A percentile compares a stretch with the other conserved stretches of the same genome.
Conservation (phyloP, 2,329 filamentous ascomycete genomes). For the Colletotrichum truncatum region DNA sequence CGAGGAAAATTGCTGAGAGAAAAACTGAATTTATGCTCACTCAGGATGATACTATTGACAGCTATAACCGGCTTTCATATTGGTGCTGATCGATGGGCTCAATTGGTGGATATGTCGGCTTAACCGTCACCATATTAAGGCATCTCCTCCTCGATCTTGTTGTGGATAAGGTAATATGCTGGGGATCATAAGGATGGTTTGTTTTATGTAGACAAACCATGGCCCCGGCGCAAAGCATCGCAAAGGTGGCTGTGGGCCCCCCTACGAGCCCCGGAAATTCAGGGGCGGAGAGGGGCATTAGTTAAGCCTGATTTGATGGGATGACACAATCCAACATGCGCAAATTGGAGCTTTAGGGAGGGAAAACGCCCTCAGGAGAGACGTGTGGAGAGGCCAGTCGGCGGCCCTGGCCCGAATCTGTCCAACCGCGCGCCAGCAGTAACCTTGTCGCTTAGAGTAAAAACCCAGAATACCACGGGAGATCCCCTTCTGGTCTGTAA, state of each 20-base stretch:
- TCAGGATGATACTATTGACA: too few species aligned
- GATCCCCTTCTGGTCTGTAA: conserved; percentile 7
- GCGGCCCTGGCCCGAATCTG: neutral
- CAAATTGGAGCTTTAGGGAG: too few species aligned
- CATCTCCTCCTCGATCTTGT: neutral
- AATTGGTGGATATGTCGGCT: neutral
- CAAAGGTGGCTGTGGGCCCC: neutral
- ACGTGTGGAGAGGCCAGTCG: neutral
- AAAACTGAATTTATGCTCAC: too few species aligned
- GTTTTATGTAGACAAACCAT: conserved; percentile 17
- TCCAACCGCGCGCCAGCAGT: conserved; percentile 4
- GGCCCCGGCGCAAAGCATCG: neutral
- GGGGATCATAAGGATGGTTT: conserved; percentile 4
- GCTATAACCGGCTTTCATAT: too few species aligned
- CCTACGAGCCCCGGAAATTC: neutral
- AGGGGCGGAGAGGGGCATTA: conserved; percentile 13
- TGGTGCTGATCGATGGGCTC: neutral
- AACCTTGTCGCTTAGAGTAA: neutral
- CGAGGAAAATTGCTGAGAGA: too few species aligned
- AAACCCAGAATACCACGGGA: neutral
- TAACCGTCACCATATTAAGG: neutral
- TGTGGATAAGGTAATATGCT: conserved; percentile 12
- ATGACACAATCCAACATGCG: conserved; percentile 10
- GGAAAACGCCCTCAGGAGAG: neutral
- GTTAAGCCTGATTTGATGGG: neutral